Base-by-base conservation (phyloP, 2,329 filamentous ascomycete genomes). In the Colletotrichum nymphaeae region DNA sequence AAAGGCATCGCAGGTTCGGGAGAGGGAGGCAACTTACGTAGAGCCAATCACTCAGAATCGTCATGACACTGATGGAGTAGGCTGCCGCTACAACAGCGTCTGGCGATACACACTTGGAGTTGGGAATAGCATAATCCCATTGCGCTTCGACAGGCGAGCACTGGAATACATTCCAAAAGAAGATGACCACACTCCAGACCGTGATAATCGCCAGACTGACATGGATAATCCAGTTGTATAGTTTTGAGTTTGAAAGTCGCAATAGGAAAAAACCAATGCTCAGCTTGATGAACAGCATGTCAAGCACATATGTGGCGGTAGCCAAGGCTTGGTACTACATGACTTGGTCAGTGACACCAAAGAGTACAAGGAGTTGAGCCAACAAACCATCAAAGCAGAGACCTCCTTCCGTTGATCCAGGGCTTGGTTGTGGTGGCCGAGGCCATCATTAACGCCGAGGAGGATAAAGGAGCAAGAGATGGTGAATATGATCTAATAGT, bases 231-330 rank as follows among this genome's bases (percentile, higher is more conserved):
- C 84, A 88, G 26, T 82, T 85, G 77, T 89, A 90, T 24, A 84
- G 78, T 59, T 80, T 84, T 55, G 84, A 80, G 4, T 83, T 82
- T 1, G 87, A 84, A 19, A 89, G 80, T 6, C 86, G 83, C 22
- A 90, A 78, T 9, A 89, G 83, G 73, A 89, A 88, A 71, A 89
- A 80, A 42, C 84, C 86, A 62, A 90, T 89, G 79, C 88, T 88
- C 63, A 89, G 79, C 79, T 90, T 90, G 79, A 89, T 85, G 73
- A 90, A 85, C 83, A 89, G 86, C 87, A 90, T 90, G 73, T 88
- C 83, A 11, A 85, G 74, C 57, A 89, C 80, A 68, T 89, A 89
- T 2, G 84, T 85, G 7, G 84, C 85, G 1, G 87, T 87, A 12
- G 86, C 86, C 35, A 89, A 76, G 28, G 87, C 85, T 81, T 89